Percentiles rank a stretch among this genome's conserved stretches.
Evolutionary conservation across 176 grass and related monocot genomes (phyloP).

Genomic region (Eragrostis nindensis): DNA sequence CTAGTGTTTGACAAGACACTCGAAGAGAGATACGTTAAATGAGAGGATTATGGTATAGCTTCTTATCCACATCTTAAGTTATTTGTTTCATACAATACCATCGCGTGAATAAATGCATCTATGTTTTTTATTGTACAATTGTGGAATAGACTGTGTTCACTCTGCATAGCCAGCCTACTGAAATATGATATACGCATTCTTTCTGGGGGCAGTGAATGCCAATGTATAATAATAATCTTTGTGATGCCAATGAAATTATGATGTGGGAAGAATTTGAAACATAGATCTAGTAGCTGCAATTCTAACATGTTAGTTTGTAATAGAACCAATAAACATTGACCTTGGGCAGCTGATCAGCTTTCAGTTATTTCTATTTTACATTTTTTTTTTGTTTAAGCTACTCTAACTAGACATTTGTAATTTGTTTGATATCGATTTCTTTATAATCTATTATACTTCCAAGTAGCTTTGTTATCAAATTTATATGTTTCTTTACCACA

Average conservation of each 20-base stretch:
- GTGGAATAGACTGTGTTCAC: neutral
- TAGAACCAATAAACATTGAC: neutral
- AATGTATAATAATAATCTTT: constrained; percentile 1
- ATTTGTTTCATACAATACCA: too few relatives aligned
- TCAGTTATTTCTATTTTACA: neutral
- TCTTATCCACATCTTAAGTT: too few relatives aligned
- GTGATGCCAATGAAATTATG: neutral
- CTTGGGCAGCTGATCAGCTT: neutral
- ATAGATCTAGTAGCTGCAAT: constrained; percentile 4
- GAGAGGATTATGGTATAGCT: too few relatives aligned
- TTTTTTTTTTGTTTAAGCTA: constrained; percentile 6
- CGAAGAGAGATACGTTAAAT: too few relatives aligned
- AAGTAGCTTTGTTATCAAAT: constrained; percentile 4
- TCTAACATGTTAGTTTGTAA: neutral
- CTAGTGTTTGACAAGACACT: too few relatives aligned
- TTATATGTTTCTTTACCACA: neutral
- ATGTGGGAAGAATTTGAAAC: neutral
- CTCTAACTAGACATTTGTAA: constrained; percentile 23
- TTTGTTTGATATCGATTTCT: neutral
- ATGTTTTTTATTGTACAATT: constrained; percentile 13
- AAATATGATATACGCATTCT: neutral
- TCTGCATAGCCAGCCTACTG: neutral
- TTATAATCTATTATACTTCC: neutral
- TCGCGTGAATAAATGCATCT: constrained; percentile 13
- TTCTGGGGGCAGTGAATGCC: constrained; percentile 1